Evolutionary conservation across 371 early-diverging fungal genomes (phyloP).

Genomic region (Encephalitozoon intestinalis): DNA sequence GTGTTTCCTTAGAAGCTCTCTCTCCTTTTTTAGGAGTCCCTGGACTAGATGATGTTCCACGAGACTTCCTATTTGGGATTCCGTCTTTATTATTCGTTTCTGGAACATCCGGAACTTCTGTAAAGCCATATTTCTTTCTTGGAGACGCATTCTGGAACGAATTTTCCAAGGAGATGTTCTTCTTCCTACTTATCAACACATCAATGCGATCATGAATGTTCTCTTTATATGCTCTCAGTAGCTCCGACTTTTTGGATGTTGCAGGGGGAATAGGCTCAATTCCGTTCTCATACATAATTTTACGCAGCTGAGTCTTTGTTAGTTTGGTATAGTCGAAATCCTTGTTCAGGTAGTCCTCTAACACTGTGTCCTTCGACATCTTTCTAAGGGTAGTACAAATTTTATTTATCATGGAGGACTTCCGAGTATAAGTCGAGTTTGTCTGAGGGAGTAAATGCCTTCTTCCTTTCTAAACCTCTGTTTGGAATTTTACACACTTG

Average conservation of each 20-base stretch:
- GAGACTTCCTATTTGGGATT: neutral
- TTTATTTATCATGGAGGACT: neutral
- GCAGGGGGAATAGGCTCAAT: slow-evolving; percentile 33
- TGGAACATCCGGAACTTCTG: neutral
- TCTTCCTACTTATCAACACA: slow-evolving; percentile 7
- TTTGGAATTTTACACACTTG: neutral
- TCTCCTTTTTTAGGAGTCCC: neutral
- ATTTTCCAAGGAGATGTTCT: slow-evolving; percentile 38
- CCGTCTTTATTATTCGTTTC: neutral
- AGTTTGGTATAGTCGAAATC: slow-evolving; percentile 52
- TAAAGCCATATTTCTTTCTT: neutral
- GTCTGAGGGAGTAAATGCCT: neutral
- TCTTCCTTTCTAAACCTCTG: neutral
- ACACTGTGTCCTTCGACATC: neutral
- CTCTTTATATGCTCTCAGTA: slow-evolving; percentile 39
- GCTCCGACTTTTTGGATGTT: slow-evolving; percentile 29
- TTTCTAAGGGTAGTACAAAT: neutral
- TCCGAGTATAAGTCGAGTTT: neutral
- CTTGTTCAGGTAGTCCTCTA: slow-evolving; percentile 39
- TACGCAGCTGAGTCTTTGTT: slow-evolving; percentile 50
- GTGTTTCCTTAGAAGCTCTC: neutral
- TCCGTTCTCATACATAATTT: slow-evolving; percentile 49
- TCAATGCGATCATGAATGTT: slow-evolving; percentile 46
- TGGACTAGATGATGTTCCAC: neutral
- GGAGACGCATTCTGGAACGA: slow-evolving; percentile 26